Evolutionary conservation across 495 filamentous ascomycete genomes (phyloP).

Genomic region (Xylaria telfairii): DNA sequence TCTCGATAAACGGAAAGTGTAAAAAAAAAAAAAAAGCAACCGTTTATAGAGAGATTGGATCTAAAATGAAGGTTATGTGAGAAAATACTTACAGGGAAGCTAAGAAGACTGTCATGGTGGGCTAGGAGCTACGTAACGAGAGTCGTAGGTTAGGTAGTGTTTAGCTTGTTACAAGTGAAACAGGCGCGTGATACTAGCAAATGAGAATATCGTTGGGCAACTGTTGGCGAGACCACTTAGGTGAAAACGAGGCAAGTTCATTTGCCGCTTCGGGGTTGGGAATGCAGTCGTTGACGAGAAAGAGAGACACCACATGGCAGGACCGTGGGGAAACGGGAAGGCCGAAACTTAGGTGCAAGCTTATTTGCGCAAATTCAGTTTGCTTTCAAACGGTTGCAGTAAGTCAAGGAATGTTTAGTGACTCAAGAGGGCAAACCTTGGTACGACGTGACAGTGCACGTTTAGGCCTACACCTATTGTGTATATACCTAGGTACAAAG

Average conservation of each 20-base stretch:
- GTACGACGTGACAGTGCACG: background rate
- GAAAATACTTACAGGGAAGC: constrained; percentile 75
- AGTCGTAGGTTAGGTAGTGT: background rate
- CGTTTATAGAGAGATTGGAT: background rate
- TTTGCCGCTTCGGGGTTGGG: background rate
- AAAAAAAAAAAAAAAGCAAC: no score
- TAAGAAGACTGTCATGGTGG: constrained; percentile 80
- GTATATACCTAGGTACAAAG: background rate
- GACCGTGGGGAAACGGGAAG: background rate
- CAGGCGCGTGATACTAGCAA: background rate
- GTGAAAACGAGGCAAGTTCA: background rate
- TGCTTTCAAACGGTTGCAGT: background rate
- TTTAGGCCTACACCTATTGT: background rate
- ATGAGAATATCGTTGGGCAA: background rate
- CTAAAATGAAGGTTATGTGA: constrained; percentile 17
- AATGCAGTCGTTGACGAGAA: background rate
- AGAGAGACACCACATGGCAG: background rate
- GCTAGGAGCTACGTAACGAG: constrained; percentile 10
- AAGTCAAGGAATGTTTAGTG: background rate
- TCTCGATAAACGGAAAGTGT: background rate
- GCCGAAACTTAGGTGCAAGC: background rate
- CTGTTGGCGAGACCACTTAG: background rate
- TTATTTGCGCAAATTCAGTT: constrained; percentile 2
- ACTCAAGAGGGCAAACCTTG: background rate
- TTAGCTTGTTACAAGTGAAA: background rate